These are phyloP conservation scores for Colletotrichum simmondsii DNA, from an alignment of 2,329 filamentous ascomycete species.

Conservation along the genomic window DNA sequence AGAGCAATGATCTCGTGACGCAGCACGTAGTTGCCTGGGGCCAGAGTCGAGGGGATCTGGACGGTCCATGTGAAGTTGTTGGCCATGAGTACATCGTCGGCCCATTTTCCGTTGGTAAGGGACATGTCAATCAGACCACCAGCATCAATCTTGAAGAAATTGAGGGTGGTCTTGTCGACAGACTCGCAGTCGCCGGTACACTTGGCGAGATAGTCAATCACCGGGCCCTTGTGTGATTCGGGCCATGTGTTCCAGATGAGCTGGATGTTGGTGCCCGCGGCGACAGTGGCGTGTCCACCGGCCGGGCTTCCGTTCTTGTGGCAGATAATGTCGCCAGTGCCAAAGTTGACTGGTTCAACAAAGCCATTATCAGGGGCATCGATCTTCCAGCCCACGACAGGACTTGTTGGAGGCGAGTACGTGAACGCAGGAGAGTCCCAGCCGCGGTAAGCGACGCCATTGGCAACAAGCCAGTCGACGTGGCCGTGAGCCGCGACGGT, in stretches of 20 bases:
- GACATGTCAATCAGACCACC: conserved; percentile 59
- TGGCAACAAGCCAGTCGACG: conserved; percentile 42
- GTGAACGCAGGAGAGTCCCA: conserved; percentile 53
- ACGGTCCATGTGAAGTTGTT: conserved; percentile 60
- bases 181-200: conserved; percentile 61
- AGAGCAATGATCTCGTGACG: conserved; percentile 67
- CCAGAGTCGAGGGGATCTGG: conserved; percentile 57
- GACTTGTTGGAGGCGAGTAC: conserved; percentile 37
- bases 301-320: conserved; percentile 55
- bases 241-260: conserved; percentile 77
- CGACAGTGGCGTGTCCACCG: conserved; percentile 54
- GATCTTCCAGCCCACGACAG: conserved; percentile 46
- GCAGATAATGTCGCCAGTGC: conserved; percentile 57
- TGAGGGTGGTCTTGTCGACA: conserved; percentile 60
- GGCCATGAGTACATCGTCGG: conserved; percentile 61
- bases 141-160: conserved; percentile 70
- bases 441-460: conserved; percentile 47
- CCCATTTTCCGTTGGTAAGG: conserved; percentile 61
- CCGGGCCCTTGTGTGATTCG: conserved; percentile 69
- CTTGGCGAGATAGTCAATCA: conserved; percentile 70
- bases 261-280: conserved; percentile 67
- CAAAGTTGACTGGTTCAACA: conserved; percentile 55
- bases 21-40: conserved; percentile 64
- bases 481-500: conserved; percentile 45
- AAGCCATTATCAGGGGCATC: conserved; percentile 53